Conservation (phyloP, 1,284 basidiomycete species). For the Apiotrichum mycotoxinovorans region DNA sequence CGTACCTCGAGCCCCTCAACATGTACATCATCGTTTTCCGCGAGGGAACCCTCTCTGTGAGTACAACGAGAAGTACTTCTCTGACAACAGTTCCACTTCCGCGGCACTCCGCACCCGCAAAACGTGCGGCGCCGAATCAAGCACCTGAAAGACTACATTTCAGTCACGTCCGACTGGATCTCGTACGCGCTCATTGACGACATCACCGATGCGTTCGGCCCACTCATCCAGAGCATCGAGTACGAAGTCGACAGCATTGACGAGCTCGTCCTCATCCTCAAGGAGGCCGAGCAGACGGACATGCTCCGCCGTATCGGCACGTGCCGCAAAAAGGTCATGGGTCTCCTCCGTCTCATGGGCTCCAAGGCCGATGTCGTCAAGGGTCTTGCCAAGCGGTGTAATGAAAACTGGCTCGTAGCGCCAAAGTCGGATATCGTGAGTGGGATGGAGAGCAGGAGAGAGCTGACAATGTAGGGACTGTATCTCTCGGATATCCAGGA, state of each 20-base stretch:
- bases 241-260: slow-evolving; percentile 99
- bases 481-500: slow-evolving; percentile 95
- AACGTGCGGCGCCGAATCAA: slow-evolving; percentile 97
- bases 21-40: slow-evolving; percentile 99
- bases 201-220: slow-evolving; percentile 98
- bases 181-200: slow-evolving; percentile 99
- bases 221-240: slow-evolving; percentile 96
- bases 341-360: slow-evolving; percentile 87
- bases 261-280: slow-evolving; percentile 93
- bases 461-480: slow-evolving; percentile 61
- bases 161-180: slow-evolving; percentile 99
- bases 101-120: slow-evolving; percentile 93
- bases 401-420: slow-evolving; percentile 98
- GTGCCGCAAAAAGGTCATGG: slow-evolving; percentile 99
- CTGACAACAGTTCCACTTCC: slow-evolving; percentile 81
- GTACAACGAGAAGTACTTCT: slow-evolving; percentile 37
- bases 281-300: slow-evolving; percentile 75
- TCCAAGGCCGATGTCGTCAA: slow-evolving; percentile 99
- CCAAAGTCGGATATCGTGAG: slow-evolving; percentile 94
- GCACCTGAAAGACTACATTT: slow-evolving; percentile 99
- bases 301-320: slow-evolving; percentile 88
- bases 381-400: slow-evolving; percentile 91
- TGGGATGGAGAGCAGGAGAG: slow-evolving; percentile 8
- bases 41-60: slow-evolving; percentile 88
- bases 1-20: slow-evolving; percentile 95